Evolutionary conservation across 2,329 filamentous ascomycete species (phyloP).

Genomic region (Stagonosporopsis vannaccii): DNA sequence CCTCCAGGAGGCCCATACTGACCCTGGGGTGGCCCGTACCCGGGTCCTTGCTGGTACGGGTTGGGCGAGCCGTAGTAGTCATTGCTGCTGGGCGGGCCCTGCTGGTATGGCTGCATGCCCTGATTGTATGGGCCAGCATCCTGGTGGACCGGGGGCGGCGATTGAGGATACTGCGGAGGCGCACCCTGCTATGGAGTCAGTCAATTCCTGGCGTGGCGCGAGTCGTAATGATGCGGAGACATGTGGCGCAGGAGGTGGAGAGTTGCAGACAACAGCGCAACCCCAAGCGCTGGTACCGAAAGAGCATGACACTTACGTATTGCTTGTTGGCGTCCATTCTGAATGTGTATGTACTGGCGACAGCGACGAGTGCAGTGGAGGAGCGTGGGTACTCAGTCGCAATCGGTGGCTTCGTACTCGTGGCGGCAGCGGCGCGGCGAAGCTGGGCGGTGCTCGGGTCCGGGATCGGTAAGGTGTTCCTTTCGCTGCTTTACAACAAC

Average conservation of each 20-base stretch:
- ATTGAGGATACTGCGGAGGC: conserved; percentile 45
- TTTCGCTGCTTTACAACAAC: not conserved
- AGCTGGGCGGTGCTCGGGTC: conserved; percentile 28
- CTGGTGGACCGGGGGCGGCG: conserved; percentile 42
- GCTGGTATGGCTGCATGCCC: conserved; percentile 22
- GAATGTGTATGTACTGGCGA: not conserved
- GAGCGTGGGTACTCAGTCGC: conserved; percentile 15
- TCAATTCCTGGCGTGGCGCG: conserved; percentile 24
- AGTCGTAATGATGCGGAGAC: conserved; percentile 2
- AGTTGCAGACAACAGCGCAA: not conserved
- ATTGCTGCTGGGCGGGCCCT: conserved; percentile 21
- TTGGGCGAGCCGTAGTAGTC: conserved; percentile 31
- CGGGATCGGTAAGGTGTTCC: conserved; percentile 2
- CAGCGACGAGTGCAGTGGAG: conserved; percentile 12
- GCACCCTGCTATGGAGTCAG: conserved; percentile 30
- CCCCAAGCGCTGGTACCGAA: not conserved
- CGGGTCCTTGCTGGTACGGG: conserved; percentile 29
- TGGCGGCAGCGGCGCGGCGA: conserved; percentile 24
- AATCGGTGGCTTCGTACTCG: conserved; percentile 12
- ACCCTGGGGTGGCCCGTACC: conserved; percentile 31
- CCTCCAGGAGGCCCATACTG: conserved; percentile 34
- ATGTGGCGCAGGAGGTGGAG: conserved; percentile 11
- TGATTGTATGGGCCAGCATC: conserved; percentile 38
- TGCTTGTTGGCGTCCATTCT: conserved; percentile 28
- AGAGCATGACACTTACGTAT: conserved; percentile 35